Evolutionary conservation across 139 green algal genomes (phyloP), one percentile per base, ranked within the genome.

Genomic region (Chlorella vulgaris): DNA sequence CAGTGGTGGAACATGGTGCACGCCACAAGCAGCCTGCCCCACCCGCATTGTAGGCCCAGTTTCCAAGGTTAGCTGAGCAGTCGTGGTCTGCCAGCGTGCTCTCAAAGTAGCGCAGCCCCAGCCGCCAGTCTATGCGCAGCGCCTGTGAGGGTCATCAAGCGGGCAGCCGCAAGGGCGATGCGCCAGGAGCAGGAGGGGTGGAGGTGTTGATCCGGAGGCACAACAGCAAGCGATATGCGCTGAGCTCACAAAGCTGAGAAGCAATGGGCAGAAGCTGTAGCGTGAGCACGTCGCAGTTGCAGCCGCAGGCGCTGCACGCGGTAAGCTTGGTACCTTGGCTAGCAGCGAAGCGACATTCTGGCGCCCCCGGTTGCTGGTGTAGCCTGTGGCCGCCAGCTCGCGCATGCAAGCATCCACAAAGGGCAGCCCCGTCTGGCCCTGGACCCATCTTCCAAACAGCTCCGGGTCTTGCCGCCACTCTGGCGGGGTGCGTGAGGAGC

Each of bases 371-470:
- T 98, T 98, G 84, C 87, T 94, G 88, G 95, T 96, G 80, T 85
- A 98, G 3, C 94, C 94, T 13, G 90, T 97, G 7, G 69, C 74
- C 0, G 55, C 69, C 58, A 98, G 85, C 90, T 98, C 94, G 0
- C 92, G 84, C 94, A 98, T 96, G 84, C 86, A 91, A 28, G 94
- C 94, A 78, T 98, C 94, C 61, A 97, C 88, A 74, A 96, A 93
- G 0, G 94, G 94, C 31, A 94, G 82, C 0, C 94, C 94, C 3
- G 93, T 97, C 29, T 66, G 75, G 42, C 93, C 94, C 7, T 83
- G 61, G 0, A 75, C 74, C 93, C 92, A 96, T 24, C 81, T 79
- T 5, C 40, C 8, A 28, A 90, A 81, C 19, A n/a, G 62, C 0
- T 50, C 79, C 7, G 51, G 33, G 60, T 90, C 76, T 4, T 33